Conservation (phyloP, 2,329 filamentous ascomycete species). For the Phyllosticta citriasiana region DNA sequence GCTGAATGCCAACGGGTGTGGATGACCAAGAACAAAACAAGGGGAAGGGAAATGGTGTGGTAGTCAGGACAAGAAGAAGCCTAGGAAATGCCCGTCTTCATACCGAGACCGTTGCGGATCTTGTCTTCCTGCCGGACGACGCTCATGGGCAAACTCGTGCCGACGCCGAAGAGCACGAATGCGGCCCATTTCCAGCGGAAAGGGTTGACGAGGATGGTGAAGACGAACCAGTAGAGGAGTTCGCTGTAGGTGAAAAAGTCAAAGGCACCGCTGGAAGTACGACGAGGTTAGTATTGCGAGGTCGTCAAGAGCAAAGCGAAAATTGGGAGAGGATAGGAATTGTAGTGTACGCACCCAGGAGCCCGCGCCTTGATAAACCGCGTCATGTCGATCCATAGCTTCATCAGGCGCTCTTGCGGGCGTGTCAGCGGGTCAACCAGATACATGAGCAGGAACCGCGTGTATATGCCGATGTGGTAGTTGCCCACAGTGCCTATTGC, state of each 20-base stretch:
- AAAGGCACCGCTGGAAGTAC: constrained; percentile 52
- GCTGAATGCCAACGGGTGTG: too few species aligned
- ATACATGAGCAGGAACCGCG: constrained; percentile 77
- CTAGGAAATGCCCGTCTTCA: not conserved
- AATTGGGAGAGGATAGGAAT: not conserved
- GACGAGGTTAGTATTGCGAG: not conserved
- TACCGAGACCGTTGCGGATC: constrained; percentile 32
- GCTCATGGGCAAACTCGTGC: constrained; percentile 52
- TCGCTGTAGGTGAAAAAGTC: constrained; percentile 88
- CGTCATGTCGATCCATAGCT: constrained; percentile 80
- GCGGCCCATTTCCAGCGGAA: constrained; percentile 85
- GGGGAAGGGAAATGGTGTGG: too few species aligned
- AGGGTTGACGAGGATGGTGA: constrained; percentile 68
- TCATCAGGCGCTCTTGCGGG: constrained; percentile 65
- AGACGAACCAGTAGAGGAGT: constrained; percentile 75
- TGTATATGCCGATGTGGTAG: constrained; percentile 87
- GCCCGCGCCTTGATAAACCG: constrained; percentile 57
- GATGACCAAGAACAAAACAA: too few species aligned
- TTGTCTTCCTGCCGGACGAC: constrained; percentile 58
- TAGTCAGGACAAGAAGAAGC: too few species aligned
- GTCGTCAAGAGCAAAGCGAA: too few species aligned
- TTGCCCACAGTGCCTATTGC: constrained; percentile 77
- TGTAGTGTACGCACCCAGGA: constrained; percentile 32
- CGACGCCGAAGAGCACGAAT: constrained; percentile 73
- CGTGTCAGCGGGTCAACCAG: constrained; percentile 67